Evolutionary conservation across 2,329 filamentous ascomycete species (phyloP), one percentile per base, ranked within the genome.

Genomic region (Epicoccum sorghinum): DNA sequence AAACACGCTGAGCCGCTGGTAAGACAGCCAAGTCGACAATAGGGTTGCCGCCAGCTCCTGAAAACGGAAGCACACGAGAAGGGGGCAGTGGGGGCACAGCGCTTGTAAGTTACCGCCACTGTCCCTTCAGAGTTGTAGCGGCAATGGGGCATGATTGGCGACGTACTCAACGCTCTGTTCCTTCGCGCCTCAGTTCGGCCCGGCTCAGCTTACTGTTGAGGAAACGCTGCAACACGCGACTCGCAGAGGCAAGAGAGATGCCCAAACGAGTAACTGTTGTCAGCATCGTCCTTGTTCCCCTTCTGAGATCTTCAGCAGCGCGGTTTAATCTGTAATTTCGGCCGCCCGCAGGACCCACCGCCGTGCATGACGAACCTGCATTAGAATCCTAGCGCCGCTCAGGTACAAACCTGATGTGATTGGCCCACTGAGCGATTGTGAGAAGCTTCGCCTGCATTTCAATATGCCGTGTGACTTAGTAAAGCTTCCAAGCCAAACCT

Each of bases 311-410:
- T 33, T 27, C 40, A 40, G 46, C 36, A 50, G 52, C 37, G 47
- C 47, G 46, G 38, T 42, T 50, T 55, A 55, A 55, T 55, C 18
- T 18, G 49, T 50, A 23, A 41, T 47, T 47, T 46, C 7, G 36
- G n/a, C 40, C 40, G 40, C 37, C 46, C 37, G 41, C 37, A 50
- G 46, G 47, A 42, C 32, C 52, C 52, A 47, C 52, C 46, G 24
- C 36, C 49, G 27, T 55, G 52, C 52, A 50, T 25, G 29, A 22
- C 37, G 32, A 32, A 50, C 52, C 52, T 55, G 52, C 52, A 50
- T 55, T 35, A 13, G 29, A 12, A 55, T 55, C 52, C 52, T 55
- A 39, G 47, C 30, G 53, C 25, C 29, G 47, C 47, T 56, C 53
- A 56, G 53, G 53, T 47, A 56, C 53, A 44, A 18, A 5, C 8